Evolutionary conservation across 768 basidiomycete genomes (phyloP), one percentile per base, ranked within the genome.

Genomic region (Clavaria fumosa): DNA sequence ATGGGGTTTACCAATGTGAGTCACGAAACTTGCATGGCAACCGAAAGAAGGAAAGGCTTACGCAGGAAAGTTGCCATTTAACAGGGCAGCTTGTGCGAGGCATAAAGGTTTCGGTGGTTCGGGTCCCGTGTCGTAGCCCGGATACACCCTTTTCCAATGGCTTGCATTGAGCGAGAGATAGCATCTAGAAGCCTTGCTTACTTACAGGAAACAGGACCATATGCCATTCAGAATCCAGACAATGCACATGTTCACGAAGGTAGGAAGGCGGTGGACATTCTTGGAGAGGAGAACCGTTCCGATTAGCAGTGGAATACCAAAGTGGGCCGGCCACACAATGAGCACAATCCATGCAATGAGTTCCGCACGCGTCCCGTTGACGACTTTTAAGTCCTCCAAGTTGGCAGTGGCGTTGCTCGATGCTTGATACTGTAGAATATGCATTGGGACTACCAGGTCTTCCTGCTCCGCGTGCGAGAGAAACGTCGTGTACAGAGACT

Each of bases 311-410:
- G 66, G 67, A 17, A 71, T 59, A 4, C 65, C 66, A 37, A 68
- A 50, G 45, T 69, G 66, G 9, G 67, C 64, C 2, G 69, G 59
- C 63, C 63, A 68, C 45, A 65, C 57, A 42, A 69, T 68, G 40
- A 71, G 47, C 15, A 66, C 53, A 44, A 69, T 53, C 42, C 62
- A 68, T 9, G 50, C 50, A 4, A 64, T 43, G 17, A 68, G 52
- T 40, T 66, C 54, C 17, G 50, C 43, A 45, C 62, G 57, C 4
- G 59, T 65, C 20, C 60, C 66, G 35, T 56, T 57, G 31, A 69
- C 54, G 9, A 14, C 26, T 9, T 28, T 28, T 9, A 28, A 9
- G 26, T n/a, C n/a, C n/a, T n/a, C n/a, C n/a, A n/a, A n/a, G n/a
- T n/a, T n/a, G n/a, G n/a, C n/a, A n/a, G n/a, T n/a, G n/a, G n/a